Percentiles rank a stretch among this genome's conserved stretches.
These are phyloP conservation scores for Helminthosporium solani DNA, from an alignment of 2,329 filamentous ascomycete species.

Conservation along the genomic window DNA sequence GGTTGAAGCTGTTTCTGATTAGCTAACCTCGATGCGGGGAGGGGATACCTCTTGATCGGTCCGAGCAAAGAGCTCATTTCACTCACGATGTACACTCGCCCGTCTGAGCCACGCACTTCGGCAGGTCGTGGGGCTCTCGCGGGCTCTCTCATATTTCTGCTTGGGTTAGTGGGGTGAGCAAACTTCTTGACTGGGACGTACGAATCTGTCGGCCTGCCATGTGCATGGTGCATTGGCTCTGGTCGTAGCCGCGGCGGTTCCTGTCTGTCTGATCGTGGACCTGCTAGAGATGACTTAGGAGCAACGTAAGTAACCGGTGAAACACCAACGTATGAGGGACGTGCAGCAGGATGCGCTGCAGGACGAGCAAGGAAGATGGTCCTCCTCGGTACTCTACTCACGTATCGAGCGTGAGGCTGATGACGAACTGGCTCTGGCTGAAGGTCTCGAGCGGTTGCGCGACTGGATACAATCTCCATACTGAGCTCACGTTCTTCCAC, in stretches of 20 bases:
- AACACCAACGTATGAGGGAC: constrained; percentile 3
- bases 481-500: constrained; percentile 31
- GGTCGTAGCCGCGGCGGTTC: constrained; percentile 4
- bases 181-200: constrained; percentile 15
- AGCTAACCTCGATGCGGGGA: constrained; percentile 15
- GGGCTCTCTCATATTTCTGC: constrained; percentile 19
- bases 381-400: constrained; percentile 20
- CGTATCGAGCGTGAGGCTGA: constrained; percentile 13
- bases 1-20: constrained; percentile 32
- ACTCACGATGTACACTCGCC: constrained; percentile 40
- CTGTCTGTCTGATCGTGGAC: constrained; percentile 1
- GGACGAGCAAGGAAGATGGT: constrained; percentile 23
- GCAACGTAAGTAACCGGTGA: constrained; percentile 10
- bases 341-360: too few relatives aligned
- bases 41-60: constrained; percentile 14
- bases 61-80: constrained; percentile 12
- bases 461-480: constrained; percentile 36
- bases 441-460: constrained; percentile 35
- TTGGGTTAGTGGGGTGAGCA: constrained; percentile 13
- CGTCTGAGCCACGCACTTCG: constrained; percentile 27
- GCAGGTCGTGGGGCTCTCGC: constrained; percentile 15
- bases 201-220: constrained; percentile 15
- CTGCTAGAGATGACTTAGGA: constrained; percentile 9
- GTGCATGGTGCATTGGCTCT: constrained; percentile 10
- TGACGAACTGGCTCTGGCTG: constrained; percentile 24